A percentile compares a stretch with the other conserved stretches of the same genome.
phyloP scores from a whole-genome alignment of 805 yeast genomes.

The Metschnikowia sp. region DNA sequence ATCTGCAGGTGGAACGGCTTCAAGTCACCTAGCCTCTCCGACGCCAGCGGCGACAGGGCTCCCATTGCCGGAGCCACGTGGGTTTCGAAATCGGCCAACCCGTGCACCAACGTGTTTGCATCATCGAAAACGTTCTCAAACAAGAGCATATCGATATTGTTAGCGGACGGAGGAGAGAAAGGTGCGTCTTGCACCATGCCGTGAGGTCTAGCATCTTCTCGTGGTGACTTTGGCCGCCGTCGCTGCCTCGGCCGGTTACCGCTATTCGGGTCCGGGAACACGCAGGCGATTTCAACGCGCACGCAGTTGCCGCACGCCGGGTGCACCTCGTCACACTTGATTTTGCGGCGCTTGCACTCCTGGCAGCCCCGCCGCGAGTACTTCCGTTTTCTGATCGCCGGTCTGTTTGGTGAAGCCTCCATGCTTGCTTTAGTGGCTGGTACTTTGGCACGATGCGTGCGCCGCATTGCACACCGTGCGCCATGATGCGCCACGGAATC shows the following conservation, averaged over 20 bases:
- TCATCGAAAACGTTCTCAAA: slow-evolving; percentile 20
- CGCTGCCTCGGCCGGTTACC: slow-evolving; percentile 11
- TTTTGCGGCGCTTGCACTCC: slow-evolving; percentile 21
- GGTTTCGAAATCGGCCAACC: slow-evolving; percentile 17
- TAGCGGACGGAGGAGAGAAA: neutral
- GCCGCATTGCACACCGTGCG: slow-evolving; percentile 4
- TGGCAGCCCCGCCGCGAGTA: slow-evolving; percentile 20
- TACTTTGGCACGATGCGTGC: neutral
- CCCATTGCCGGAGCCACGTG: slow-evolving; percentile 2
- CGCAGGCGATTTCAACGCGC: slow-evolving; percentile 12
- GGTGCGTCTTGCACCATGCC: neutral
- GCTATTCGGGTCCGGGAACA: slow-evolving; percentile 12
- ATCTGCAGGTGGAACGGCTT: slow-evolving; percentile 20
- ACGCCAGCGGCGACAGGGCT: slow-evolving; percentile 1
- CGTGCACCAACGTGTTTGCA: slow-evolving; percentile 18
- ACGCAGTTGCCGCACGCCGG: slow-evolving; percentile 18
- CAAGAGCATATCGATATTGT: slow-evolving; percentile 13
- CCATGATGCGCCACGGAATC: slow-evolving; percentile 6
- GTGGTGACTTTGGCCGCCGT: neutral
- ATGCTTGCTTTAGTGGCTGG: neutral
- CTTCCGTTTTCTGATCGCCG: slow-evolving; percentile 14
- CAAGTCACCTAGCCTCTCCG: slow-evolving; percentile 8
- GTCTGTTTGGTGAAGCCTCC: slow-evolving; percentile 5
- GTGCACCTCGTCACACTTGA: slow-evolving; percentile 19
- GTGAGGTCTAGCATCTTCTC: neutral